Evolutionary conservation across 1,284 basidiomycete genomes (phyloP).

Genomic region (Schizopora paradoxa): DNA sequence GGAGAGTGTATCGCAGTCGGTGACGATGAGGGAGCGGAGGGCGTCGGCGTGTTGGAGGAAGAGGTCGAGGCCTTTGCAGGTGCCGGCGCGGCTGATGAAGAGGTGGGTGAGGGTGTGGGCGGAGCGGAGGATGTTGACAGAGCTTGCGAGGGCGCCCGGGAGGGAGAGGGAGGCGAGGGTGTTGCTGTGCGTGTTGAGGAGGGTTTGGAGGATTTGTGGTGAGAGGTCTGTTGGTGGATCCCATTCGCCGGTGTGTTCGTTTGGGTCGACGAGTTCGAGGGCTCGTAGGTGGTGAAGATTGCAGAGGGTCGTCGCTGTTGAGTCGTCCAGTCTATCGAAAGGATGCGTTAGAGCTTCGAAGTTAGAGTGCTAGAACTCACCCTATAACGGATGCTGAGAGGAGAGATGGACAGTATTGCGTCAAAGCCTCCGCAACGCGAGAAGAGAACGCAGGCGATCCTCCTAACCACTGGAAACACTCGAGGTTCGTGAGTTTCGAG

Average conservation of each 20-base stretch:
- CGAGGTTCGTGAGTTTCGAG: background rate
- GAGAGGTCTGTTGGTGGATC: background rate
- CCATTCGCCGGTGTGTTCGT: background rate
- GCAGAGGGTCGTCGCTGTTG: background rate
- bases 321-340: background rate
- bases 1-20: background rate
- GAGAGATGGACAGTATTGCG: background rate
- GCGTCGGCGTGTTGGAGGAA: conserved; percentile 3
- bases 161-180: background rate
- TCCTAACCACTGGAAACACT: background rate
- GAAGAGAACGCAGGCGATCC: background rate
- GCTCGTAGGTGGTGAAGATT: background rate
- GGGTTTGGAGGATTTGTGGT: background rate
- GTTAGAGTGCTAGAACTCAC: background rate
- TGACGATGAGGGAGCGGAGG: conserved; percentile 2
- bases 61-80: background rate
- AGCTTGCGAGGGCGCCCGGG: background rate
- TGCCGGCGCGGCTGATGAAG: background rate
- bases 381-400: background rate
- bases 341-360: background rate
- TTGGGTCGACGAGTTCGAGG: conserved; percentile 2
- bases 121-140: background rate
- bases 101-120: conserved; percentile 1
- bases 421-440: background rate
- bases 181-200: background rate